Percentiles rank a stretch among this genome's conserved stretches.
Evolutionary conservation across 1,284 basidiomycete genomes (phyloP).

Genomic region (Mycosarcoma maydis): DNA sequence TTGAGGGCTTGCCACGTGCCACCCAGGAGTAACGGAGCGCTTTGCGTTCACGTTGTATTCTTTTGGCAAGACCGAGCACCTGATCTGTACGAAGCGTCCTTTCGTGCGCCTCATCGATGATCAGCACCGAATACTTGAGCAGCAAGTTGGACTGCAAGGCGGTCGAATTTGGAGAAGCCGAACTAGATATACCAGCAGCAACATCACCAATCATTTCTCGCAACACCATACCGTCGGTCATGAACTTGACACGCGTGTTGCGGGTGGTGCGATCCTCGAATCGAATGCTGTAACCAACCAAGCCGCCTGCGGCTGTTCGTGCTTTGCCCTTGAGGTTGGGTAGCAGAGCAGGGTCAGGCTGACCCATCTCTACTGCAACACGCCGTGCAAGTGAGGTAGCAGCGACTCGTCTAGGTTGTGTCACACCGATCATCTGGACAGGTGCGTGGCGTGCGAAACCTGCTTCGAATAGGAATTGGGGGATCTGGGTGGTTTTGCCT

Average conservation of each 20-base stretch:
- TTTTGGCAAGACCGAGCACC: conserved; percentile 87
- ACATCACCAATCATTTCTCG: conserved; percentile 77
- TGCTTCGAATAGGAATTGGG: conserved; percentile 76
- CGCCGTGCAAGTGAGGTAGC: conserved; percentile 90
- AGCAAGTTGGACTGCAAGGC: conserved; percentile 70
- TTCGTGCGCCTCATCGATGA: conserved; percentile 98
- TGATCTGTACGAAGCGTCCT: conserved; percentile 93
- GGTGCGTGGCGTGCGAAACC: conserved; percentile 65
- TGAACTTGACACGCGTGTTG: conserved; percentile 85
- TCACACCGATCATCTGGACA: conserved; percentile 72
- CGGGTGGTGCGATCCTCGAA: conserved; percentile 84
- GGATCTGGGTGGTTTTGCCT: conserved; percentile 83
- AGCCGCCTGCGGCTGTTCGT: conserved; percentile 39
- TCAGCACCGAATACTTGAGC: conserved; percentile 84
- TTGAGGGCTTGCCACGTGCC: conserved; percentile 52
- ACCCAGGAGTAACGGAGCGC: conserved; percentile 70
- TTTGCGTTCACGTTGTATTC: conserved; percentile 67
- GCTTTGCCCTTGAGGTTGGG: conserved; percentile 36
- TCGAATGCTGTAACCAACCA: conserved; percentile 93
- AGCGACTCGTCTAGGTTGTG: conserved; percentile 92
- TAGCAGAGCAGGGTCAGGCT: conserved; percentile 48
- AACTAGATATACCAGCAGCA: conserved; percentile 3
- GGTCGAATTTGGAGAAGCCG: neutral
- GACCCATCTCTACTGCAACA: conserved; percentile 85
- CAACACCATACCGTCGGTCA: conserved; percentile 96